A percentile compares a stretch with the other conserved stretches of the same genome.
These are phyloP conservation scores for Neopestalotiopsis sp. DNA, from an alignment of 2,329 filamentous ascomycete genomes.

Conservation along the genomic window DNA sequence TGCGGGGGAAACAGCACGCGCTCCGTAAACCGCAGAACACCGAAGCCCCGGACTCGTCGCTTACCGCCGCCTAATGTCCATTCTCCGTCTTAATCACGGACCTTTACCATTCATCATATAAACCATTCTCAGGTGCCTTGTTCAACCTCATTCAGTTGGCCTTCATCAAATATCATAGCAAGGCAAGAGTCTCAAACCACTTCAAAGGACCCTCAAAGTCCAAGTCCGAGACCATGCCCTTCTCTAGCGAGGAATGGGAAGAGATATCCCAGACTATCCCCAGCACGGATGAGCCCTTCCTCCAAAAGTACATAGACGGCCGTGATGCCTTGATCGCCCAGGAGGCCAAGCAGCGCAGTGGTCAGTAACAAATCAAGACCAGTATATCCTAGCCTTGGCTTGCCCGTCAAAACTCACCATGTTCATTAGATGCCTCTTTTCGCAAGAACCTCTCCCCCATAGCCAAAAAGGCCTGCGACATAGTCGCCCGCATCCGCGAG, in stretches of 20 bases:
- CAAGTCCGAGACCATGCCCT: slow-evolving; percentile 20
- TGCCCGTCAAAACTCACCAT: neutral
- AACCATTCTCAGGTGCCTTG: no score
- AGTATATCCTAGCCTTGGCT: slow-evolving; percentile 21
- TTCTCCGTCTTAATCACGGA: no score
- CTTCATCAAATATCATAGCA: no score
- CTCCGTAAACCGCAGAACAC: no score
- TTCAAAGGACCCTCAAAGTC: no score
- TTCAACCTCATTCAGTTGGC: no score
- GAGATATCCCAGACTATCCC: slow-evolving; percentile 64
- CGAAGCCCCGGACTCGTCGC: no score
- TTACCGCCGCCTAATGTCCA: neutral
- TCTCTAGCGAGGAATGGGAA: slow-evolving; percentile 63
- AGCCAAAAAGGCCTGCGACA: slow-evolving; percentile 76
- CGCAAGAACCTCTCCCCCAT: slow-evolving; percentile 78
- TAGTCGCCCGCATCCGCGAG: slow-evolving; percentile 79
- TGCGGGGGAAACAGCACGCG: no score
- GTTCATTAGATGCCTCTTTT: slow-evolving; percentile 68
- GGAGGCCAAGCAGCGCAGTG: slow-evolving; percentile 83
- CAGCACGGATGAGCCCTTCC: slow-evolving; percentile 70
- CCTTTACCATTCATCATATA: neutral
- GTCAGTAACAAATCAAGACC: slow-evolving; percentile 49
- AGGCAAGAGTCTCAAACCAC: no score
- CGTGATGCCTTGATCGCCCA: slow-evolving; percentile 77
- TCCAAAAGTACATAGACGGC: slow-evolving; percentile 81